Evolutionary conservation across 2,329 filamentous ascomycete genomes (phyloP).

Genomic region (Botryotinia calthae): DNA sequence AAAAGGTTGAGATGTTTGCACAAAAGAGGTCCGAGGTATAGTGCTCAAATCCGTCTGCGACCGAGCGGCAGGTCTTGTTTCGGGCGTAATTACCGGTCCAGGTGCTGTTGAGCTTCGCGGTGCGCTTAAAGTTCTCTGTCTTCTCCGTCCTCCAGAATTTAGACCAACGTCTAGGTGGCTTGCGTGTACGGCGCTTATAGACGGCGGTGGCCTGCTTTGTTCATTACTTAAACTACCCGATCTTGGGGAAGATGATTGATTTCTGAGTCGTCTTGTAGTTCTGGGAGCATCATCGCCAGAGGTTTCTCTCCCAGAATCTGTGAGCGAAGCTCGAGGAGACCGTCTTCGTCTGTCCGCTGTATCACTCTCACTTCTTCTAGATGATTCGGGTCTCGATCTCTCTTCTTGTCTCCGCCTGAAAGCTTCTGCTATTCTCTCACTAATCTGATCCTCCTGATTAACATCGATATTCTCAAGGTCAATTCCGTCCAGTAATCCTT

Average conservation of each 20-base stretch:
- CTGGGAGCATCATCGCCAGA: conserved; percentile 32
- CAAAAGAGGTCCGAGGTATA: conserved; percentile 39
- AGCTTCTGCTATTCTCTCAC: conserved; percentile 84
- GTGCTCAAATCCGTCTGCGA: conserved; percentile 64
- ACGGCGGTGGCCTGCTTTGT: conserved; percentile 48
- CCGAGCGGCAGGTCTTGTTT: conserved; percentile 52
- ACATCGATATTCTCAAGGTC: conserved; percentile 85
- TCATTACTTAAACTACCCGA: conserved; percentile 47
- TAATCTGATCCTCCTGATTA: conserved; percentile 83
- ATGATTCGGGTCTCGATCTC: conserved; percentile 49
- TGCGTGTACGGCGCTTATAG: conserved; percentile 47
- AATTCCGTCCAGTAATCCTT: conserved; percentile 82
- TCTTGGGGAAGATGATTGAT: conserved; percentile 49
- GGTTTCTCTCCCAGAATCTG: conserved; percentile 31
- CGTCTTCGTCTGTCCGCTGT: conserved; percentile 31
- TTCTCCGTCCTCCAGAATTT: conserved; percentile 48
- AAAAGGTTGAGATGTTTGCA: conserved; percentile 16
- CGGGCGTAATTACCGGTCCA: conserved; percentile 42
- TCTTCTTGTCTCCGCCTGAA: conserved; percentile 75
- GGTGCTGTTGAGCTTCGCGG: conserved; percentile 55
- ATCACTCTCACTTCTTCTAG: conserved; percentile 43
- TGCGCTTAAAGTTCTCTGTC: conserved; percentile 51
- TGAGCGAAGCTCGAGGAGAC: conserved; percentile 30
- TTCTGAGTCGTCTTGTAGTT: conserved; percentile 36
- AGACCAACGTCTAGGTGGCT: conserved; percentile 49